These are phyloP conservation scores for Calonectria hawksworthii DNA, from an alignment of 2,329 filamentous ascomycete genomes.

Conservation along the genomic window DNA sequence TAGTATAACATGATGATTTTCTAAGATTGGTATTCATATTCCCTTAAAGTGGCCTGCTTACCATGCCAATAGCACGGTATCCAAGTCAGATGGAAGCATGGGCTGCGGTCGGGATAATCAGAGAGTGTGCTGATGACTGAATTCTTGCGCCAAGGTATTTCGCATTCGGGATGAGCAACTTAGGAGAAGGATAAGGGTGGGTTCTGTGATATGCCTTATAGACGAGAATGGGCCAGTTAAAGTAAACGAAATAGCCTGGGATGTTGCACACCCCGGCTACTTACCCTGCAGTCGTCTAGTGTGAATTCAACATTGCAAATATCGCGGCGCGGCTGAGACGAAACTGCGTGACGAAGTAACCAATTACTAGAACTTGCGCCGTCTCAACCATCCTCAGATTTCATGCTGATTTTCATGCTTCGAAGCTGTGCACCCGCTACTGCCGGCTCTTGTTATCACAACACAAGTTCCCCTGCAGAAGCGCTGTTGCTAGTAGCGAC, in stretches of 20 bases:
- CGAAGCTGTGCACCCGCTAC: background rate
- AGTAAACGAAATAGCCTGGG: background rate
- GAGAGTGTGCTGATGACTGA: too few relatives aligned
- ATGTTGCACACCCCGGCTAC: background rate
- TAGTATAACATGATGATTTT: too few relatives aligned
- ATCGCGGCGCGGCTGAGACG: background rate
- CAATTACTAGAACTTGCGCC: background rate
- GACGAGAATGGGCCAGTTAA: background rate
- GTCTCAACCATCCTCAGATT: background rate
- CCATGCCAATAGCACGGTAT: too few relatives aligned
- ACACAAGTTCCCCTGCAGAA: background rate
- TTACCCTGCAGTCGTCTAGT: background rate
- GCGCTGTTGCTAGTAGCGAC: background rate
- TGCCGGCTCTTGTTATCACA: background rate
- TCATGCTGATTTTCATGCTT: background rate
- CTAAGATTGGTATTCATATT: too few relatives aligned
- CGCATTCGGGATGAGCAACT: too few relatives aligned
- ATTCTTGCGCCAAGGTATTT: too few relatives aligned
- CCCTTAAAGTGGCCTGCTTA: too few relatives aligned
- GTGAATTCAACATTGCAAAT: background rate
- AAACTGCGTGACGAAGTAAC: background rate
- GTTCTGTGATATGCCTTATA: background rate
- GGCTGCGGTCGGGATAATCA: too few relatives aligned
- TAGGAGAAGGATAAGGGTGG: too few relatives aligned
- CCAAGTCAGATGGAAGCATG: too few relatives aligned